Conservation (phyloP, 805 yeast genomes). For the Kluyveromyces dobzhanskii region DNA sequence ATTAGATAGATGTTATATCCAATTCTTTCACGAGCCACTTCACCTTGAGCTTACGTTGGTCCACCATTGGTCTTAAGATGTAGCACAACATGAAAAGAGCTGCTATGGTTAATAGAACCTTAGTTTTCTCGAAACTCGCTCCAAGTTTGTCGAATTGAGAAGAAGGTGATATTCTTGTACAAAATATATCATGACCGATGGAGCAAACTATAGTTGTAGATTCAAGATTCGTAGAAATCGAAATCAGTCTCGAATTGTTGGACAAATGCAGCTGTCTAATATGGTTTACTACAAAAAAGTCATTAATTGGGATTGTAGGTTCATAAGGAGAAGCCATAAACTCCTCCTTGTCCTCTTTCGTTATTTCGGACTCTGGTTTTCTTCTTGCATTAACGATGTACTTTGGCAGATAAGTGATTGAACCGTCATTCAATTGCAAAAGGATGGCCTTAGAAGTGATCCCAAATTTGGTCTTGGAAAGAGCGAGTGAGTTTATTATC, state of each 20-base stretch:
- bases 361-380: slow-evolving; percentile 45
- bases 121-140: slow-evolving; percentile 55
- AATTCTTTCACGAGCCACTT: slow-evolving; percentile 38
- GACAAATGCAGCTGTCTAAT: slow-evolving; percentile 34
- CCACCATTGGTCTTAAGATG: slow-evolving; percentile 50
- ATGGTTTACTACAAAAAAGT: slow-evolving; percentile 44
- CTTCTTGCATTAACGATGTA: slow-evolving; percentile 60
- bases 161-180: slow-evolving; percentile 73
- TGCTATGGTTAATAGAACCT: slow-evolving; percentile 51
- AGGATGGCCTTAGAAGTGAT: slow-evolving; percentile 62
- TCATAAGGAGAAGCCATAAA: slow-evolving; percentile 57
- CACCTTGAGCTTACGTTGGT: slow-evolving; percentile 42
- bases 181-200: slow-evolving; percentile 64
- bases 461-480: slow-evolving; percentile 55
- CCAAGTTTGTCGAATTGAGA: slow-evolving; percentile 72
- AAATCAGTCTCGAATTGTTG: slow-evolving; percentile 28
- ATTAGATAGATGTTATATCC: slow-evolving; percentile 1
- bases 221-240: slow-evolving; percentile 63
- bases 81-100: slow-evolving; percentile 40
- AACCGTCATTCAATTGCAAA: slow-evolving; percentile 50
- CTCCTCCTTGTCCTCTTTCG: slow-evolving; percentile 45
- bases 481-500: slow-evolving; percentile 40
- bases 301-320: slow-evolving; percentile 47
- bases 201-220: slow-evolving; percentile 69
- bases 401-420: slow-evolving; percentile 64